Percentiles rank a stretch among this genome's conserved stretches.
These are phyloP conservation scores for Leccinum longicurvipes DNA, from an alignment of 768 basidiomycete species.

Conservation along the genomic window DNA sequence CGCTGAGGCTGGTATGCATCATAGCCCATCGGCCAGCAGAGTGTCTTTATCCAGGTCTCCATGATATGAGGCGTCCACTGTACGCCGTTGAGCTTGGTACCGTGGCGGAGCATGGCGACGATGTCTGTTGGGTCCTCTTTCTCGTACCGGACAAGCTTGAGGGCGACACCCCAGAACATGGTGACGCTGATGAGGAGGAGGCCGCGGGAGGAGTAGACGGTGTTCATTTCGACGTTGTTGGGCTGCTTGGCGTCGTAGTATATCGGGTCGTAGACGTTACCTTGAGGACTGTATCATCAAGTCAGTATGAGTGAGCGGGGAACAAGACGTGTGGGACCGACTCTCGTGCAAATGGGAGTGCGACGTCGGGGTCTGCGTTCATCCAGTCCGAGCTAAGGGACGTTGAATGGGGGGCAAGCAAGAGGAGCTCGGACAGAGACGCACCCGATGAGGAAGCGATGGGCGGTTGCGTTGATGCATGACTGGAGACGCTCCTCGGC, in stretches of 20 bases:
- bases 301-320: conserved; percentile 9
- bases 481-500: conserved; percentile 51
- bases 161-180: conserved; percentile 69
- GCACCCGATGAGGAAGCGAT: conserved; percentile 45
- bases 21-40: conserved; percentile 68
- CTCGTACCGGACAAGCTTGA: conserved; percentile 67
- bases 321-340: conserved; percentile 32
- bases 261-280: conserved; percentile 54
- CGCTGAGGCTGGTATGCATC: conserved; percentile 42
- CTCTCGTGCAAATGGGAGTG: conserved; percentile 64
- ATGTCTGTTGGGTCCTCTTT: conserved; percentile 65
- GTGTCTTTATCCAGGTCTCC: conserved; percentile 53
- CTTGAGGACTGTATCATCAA: conserved; percentile 14
- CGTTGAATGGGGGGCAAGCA: background rate
- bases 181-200: conserved; percentile 58
- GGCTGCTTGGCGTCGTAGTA: conserved; percentile 48
- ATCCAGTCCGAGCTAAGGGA: conserved; percentile 56
- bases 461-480: conserved; percentile 57
- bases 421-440: background rate
- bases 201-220: conserved; percentile 55
- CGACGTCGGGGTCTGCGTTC: conserved; percentile 72
- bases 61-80: conserved; percentile 55
- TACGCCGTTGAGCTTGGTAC: conserved; percentile 47
- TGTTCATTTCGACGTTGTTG: conserved; percentile 51
- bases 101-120: conserved; percentile 62